Percentiles rank a stretch among this genome's conserved stretches.
Evolutionary conservation across 2,329 filamentous ascomycete genomes (phyloP).

Genomic region (Alternaria conjuncta): DNA sequence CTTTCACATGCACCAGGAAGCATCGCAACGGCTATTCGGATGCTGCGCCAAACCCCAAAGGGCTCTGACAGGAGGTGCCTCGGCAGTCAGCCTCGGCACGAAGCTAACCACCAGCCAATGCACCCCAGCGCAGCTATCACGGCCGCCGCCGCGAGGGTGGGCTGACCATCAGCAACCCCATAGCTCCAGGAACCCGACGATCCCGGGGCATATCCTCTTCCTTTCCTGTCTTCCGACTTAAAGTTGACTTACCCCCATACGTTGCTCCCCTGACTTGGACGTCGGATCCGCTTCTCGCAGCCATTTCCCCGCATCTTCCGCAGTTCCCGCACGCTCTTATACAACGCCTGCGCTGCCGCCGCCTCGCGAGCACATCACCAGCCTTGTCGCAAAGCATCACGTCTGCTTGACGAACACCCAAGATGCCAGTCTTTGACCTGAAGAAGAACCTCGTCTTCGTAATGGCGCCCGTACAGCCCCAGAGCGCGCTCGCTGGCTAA

Average conservation of each 20-base stretch:
- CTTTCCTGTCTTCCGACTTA: neutral
- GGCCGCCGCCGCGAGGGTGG: neutral
- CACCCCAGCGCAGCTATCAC: neutral
- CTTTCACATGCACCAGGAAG: neutral
- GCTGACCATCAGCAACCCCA: neutral
- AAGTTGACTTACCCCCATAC: neutral
- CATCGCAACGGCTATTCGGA: neutral
- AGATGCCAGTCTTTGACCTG: slow-evolving; percentile 39
- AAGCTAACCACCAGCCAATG: neutral
- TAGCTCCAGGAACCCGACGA: neutral
- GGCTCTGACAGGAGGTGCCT: slow-evolving; percentile 1
- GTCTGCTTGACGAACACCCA: neutral
- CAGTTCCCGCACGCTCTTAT: neutral
- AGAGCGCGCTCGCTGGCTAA: neutral
- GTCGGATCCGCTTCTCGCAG: neutral
- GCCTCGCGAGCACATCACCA: neutral
- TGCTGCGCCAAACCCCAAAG: neutral
- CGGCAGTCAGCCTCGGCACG: slow-evolving; percentile 8
- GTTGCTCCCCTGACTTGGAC: neutral
- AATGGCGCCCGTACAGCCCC: neutral
- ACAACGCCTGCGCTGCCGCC: neutral
- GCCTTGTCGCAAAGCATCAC: neutral
- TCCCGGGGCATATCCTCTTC: neutral
- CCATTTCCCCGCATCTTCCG: neutral
- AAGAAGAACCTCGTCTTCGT: slow-evolving; percentile 46